Evolutionary conservation across 257 asterid species (phyloP), one percentile per base, ranked within the genome.

Genomic region (Penstemon barbatus): DNA sequence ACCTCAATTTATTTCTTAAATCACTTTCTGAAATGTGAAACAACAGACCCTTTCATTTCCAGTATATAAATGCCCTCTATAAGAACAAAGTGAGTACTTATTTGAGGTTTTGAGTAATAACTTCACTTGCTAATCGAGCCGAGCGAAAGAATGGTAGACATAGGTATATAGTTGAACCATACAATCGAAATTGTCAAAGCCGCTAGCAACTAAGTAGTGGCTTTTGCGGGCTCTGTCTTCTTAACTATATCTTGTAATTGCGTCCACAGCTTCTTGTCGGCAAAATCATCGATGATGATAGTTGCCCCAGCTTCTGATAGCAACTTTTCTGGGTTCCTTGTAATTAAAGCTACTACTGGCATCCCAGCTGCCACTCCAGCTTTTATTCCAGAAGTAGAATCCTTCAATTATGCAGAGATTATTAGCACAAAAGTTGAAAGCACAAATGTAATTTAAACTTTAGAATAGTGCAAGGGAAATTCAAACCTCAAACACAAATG

Each of bases 321-420:
- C 43, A 81, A 45, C 7, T 74, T 69, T 70, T 80, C 89, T 0
- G 98, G 90, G 70, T 91, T 91, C 73, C 95, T 73, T 7, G 84
- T 59, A 44, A 90, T 77, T 68, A 89, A 71, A 57, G 88, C 96
- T 19, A 91, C 85, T 0, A 87, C 98, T 3, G 85, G 92, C 96
- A 87, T 86, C 61, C 90, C 94, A 25, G 98, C 96, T 5, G 88
- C 87, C 18, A 80, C 84, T 42, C 97, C 96, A 2, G 98, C 89
- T 79, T 91, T 91, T 60, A 79, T 83, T 41, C 96, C 98, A 43
- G 95, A 87, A 19, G 77, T 79, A 15, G 98, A 89, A 76, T 89
- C 98, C 97, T 91, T 41, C 63, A 69, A 57, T 56, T 59, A 1
- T 25, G 25, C 36, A 12, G 42, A 72, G 44, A 52, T 57, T 7